phyloP scores from a whole-genome alignment of 179 eudicot genomes.

The Sideroxylon spinosum region DNA sequence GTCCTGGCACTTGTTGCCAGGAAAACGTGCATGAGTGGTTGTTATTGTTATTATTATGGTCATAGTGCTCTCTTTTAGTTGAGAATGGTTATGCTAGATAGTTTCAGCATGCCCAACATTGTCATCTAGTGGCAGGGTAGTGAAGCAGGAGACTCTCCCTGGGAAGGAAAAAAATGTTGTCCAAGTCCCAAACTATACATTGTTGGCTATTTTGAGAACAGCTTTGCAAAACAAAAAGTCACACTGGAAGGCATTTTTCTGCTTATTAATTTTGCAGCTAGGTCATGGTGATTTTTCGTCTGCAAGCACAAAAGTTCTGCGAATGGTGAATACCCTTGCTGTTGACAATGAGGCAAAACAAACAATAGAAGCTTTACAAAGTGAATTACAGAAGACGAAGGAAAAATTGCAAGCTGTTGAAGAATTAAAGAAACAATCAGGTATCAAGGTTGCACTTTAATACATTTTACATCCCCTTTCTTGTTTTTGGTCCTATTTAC shows the following conservation, averaged over 20 bases:
- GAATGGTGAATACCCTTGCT: conserved; percentile 92
- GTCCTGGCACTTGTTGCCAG: neutral
- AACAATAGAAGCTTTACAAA: conserved; percentile 85
- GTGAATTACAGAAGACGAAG: conserved; percentile 82
- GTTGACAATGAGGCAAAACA: conserved; percentile 88
- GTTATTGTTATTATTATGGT: neutral
- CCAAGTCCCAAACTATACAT: neutral
- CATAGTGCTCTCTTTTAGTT: neutral
- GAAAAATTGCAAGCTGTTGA: conserved; percentile 88
- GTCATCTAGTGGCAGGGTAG: neutral
- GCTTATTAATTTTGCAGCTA: conserved; percentile 44
- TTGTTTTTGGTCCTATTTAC: conserved; percentile 6
- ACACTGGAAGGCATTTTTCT: neutral
- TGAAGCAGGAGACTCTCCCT: neutral
- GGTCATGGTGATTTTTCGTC: conserved; percentile 97
- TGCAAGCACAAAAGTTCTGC: conserved; percentile 81
- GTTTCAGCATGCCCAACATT: neutral
- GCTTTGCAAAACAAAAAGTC: neutral
- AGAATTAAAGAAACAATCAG: conserved; percentile 91
- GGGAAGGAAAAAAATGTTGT: neutral
- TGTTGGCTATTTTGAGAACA: neutral
- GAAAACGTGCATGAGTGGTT: neutral
- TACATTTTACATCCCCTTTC: neutral
- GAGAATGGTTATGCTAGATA: neutral
- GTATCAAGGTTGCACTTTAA: conserved; percentile 28